phyloP scores from a whole-genome alignment of 257 asterid genomes.

The Coffea eugenioides region DNA sequence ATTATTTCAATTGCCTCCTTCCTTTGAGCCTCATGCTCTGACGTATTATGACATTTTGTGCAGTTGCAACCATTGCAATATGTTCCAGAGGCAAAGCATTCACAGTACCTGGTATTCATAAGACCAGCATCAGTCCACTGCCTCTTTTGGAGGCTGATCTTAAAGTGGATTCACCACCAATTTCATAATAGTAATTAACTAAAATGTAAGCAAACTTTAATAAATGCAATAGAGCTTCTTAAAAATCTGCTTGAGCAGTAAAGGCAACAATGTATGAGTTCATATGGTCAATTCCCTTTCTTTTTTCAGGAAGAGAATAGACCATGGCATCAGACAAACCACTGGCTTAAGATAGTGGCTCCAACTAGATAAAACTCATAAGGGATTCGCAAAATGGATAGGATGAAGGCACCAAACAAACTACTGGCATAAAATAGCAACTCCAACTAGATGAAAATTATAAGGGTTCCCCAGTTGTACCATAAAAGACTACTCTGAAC shows the following conservation, averaged over 20 bases:
- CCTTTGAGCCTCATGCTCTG: constrained; percentile 48
- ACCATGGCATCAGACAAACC: neutral
- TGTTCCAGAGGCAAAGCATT: constrained; percentile 64
- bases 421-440: too few species aligned
- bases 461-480: too few species aligned
- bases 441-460: too few species aligned
- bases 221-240: neutral
- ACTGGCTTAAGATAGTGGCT: neutral
- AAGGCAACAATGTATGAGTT: neutral
- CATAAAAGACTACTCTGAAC: neutral
- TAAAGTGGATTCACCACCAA: neutral
- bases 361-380: neutral
- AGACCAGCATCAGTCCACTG: neutral
- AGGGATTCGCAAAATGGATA: neutral
- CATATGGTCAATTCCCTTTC: neutral
- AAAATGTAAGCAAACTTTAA: neutral
- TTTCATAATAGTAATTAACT: neutral
- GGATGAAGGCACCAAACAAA: too few species aligned
- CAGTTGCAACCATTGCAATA: constrained; percentile 76
- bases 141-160: constrained; percentile 6
- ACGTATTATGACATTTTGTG: constrained; percentile 48
- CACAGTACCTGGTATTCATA: constrained; percentile 60
- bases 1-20: constrained; percentile 41
- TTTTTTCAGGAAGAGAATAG: neutral
- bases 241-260: neutral